Conservation (phyloP, 2,329 filamentous ascomycete genomes). For the Celoporthe dispersa region DNA sequence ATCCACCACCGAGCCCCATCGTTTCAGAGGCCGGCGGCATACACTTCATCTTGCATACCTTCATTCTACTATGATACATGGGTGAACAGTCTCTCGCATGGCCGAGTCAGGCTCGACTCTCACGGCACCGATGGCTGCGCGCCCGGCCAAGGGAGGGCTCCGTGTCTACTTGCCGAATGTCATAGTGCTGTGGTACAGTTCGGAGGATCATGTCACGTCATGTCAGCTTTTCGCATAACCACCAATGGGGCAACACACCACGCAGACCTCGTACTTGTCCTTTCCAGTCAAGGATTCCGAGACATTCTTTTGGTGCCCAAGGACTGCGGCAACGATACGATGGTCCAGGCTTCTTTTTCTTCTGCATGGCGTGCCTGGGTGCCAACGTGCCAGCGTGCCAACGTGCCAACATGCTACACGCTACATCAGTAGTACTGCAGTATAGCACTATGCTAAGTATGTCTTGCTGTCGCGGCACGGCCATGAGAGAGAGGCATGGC, state of each 20-base stretch:
- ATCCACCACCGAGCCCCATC: neutral
- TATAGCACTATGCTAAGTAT: neutral
- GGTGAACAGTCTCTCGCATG: neutral
- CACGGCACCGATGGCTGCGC: neutral
- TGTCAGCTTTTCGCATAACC: constrained; percentile 3
- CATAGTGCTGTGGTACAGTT: neutral
- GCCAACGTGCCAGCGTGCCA: neutral
- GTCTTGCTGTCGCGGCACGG: neutral
- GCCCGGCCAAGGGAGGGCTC: neutral
- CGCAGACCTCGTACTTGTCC: neutral
- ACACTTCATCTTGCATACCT: neutral
- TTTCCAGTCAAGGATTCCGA: neutral
- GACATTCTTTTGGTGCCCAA: neutral
- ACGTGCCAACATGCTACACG: neutral
- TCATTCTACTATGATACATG: neutral
- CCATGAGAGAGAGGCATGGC: neutral
- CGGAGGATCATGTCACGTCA: constrained; percentile 5
- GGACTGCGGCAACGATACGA: neutral
- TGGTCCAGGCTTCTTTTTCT: neutral
- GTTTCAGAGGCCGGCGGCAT: neutral
- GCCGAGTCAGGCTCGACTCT: neutral
- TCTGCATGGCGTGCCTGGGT: neutral
- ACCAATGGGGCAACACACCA: constrained; percentile 2
- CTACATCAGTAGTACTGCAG: neutral
- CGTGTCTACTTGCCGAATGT: neutral